Base-by-base conservation (phyloP, 768 basidiomycete species). In the Calvatia gigantea region DNA sequence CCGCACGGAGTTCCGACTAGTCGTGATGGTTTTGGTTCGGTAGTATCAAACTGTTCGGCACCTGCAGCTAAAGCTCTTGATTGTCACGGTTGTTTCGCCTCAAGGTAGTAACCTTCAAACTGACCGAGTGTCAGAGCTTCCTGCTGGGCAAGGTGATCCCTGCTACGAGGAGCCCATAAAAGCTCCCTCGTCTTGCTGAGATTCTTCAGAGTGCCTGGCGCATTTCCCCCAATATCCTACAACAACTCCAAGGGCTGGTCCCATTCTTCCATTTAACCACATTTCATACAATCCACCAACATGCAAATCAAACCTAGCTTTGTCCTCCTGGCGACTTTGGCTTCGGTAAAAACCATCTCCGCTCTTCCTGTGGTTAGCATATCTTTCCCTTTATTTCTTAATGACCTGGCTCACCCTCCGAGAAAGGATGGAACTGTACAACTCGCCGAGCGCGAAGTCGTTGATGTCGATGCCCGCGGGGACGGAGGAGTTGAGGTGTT, bases 121-220 rank as follows among this genome's bases (percentile, higher is more conserved):
- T n/a, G n/a, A n/a, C n/a, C n/a, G n/a, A n/a, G n/a, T n/a, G 9
- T 19, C n/a, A 8, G 39, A 19, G n/a, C 6, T 19, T 21, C 3
- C n/a, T 41, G 3, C 39, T 17, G n/a, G 39, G n/a, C 9, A 41
- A 2, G 21, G 39, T 7, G n/a, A 9, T 17, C 21, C 8, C 19
- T 41, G 19, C 39, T 19, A 19, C 21, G 39, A 8, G 17, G 11
- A 9, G 6, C 47, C 27, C 37, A 49, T 49, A 49, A 49, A 28
- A 23, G 21, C 17, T 19, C 19, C 28, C 14, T 33, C 6, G 19
- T 33, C 9, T 8, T 6, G 21, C 5, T 19, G 19, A 21, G 29
- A 21, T 21, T 49, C 47, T 23, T 33, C 31, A 49, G 47, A 49
- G 47, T 49, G 47, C 47, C 47, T 49, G 47, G 47, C 37, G 47